phyloP scores from a whole-genome alignment of 192 early-diverging fungal species.

The Rhizoclosmatium globosum region DNA sequence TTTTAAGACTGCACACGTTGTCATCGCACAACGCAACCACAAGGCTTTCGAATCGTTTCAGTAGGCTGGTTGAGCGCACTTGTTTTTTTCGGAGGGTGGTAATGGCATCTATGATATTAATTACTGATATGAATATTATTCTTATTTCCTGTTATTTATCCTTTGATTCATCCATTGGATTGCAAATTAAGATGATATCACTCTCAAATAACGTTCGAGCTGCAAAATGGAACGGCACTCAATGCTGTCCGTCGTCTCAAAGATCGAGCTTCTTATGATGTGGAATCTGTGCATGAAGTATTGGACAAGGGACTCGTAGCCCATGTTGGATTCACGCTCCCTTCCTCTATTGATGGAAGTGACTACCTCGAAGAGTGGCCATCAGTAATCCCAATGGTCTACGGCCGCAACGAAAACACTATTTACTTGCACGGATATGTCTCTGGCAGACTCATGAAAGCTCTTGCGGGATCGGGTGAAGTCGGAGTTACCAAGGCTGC shows the following conservation, averaged over 20 bases:
- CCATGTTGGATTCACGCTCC: slow-evolving; percentile 60
- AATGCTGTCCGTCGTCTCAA: slow-evolving; percentile 18
- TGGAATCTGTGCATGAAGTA: slow-evolving; percentile 44
- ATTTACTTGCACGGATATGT: slow-evolving; percentile 59
- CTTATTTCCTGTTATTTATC: no score
- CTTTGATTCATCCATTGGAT: no score
- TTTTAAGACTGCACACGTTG: no score
- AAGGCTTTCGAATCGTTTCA: no score
- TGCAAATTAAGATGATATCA: no score
- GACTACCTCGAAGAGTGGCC: slow-evolving; percentile 53
- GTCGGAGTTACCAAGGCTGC: background rate
- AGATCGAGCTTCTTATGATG: slow-evolving; percentile 55
- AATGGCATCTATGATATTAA: no score
- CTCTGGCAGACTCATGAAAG: slow-evolving; percentile 25
- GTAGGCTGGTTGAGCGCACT: no score
- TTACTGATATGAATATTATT: no score
- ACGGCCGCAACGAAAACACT: slow-evolving; percentile 54
- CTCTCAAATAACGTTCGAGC: background rate
- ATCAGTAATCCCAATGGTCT: slow-evolving; percentile 64
- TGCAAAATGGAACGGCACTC: background rate
- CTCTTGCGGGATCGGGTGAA: slow-evolving; percentile 6
- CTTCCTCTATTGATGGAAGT: background rate
- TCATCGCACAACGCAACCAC: no score
- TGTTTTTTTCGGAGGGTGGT: no score
- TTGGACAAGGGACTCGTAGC: slow-evolving; percentile 57